phyloP scores from a whole-genome alignment of 371 early-diverging fungal genomes.

The Homolaphlyctis polyrhiza region DNA sequence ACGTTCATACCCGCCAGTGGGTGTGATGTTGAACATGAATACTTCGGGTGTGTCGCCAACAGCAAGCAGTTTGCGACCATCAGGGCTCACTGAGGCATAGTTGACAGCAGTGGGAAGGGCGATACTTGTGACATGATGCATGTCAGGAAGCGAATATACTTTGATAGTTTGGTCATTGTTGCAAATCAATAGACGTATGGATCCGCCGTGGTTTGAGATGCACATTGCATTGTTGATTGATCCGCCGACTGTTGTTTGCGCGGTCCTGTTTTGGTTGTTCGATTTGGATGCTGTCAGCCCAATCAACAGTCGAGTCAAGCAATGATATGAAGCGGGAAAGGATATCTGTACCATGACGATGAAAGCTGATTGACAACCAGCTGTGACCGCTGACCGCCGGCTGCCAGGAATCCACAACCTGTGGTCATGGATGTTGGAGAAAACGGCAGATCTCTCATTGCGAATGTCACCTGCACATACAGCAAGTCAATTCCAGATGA shows the following conservation, averaged over 20 bases:
- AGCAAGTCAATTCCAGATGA: not conserved
- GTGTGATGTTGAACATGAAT: constrained; percentile 65
- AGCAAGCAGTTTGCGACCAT: constrained; percentile 73
- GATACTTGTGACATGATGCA: constrained; percentile 64
- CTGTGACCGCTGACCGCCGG: constrained; percentile 87
- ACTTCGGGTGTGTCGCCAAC: constrained; percentile 86
- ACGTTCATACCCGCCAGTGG: constrained; percentile 54
- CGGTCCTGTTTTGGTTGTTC: too few species aligned
- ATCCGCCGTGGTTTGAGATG: constrained; percentile 61
- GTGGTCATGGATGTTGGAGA: constrained; percentile 77
- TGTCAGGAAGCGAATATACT: constrained; percentile 68
- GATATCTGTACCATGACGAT: constrained; percentile 60
- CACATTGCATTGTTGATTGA: constrained; percentile 89
- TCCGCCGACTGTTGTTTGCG: constrained; percentile 71
- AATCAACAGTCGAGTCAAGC: constrained; percentile 2
- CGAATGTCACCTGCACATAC: constrained; percentile 27
- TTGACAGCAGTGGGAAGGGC: constrained; percentile 80
- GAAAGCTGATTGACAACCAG: constrained; percentile 70
- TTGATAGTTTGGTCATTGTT: constrained; percentile 94
- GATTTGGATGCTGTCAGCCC: too few species aligned
- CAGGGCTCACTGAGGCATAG: constrained; percentile 77
- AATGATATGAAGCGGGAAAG: constrained; percentile 12
- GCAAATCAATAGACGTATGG: constrained; percentile 70
- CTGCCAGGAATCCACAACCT: constrained; percentile 77
- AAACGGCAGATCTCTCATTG: constrained; percentile 66